Evolutionary conservation across 768 basidiomycete species (phyloP).

Genomic region (Suillus bovinus): DNA sequence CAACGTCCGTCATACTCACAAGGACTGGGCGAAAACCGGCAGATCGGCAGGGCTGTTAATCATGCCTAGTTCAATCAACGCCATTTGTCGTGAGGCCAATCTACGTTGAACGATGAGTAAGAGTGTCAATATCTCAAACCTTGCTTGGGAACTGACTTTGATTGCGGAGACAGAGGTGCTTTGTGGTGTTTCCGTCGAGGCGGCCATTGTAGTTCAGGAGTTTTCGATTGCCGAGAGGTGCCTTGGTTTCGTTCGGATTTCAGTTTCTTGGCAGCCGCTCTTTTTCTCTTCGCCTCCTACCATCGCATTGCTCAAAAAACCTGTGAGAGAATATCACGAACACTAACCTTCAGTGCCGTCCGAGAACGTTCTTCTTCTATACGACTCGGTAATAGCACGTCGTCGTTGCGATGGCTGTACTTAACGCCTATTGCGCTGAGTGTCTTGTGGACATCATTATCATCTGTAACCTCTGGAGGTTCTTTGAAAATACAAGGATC

Average conservation of each 20-base stretch:
- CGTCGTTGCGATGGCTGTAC: slow-evolving; percentile 77
- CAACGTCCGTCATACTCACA: slow-evolving; percentile 46
- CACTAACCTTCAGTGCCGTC: slow-evolving; percentile 49
- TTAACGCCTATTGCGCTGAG: slow-evolving; percentile 61
- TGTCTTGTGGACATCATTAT: slow-evolving; percentile 55
- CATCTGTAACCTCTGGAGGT: slow-evolving; percentile 39
- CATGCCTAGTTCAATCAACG: slow-evolving; percentile 62
- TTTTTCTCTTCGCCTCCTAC: slow-evolving; percentile 30
- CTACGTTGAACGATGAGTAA: slow-evolving; percentile 32
- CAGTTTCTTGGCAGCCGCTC: slow-evolving; percentile 24
- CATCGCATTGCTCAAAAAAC: slow-evolving; percentile 8
- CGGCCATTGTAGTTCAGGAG: slow-evolving; percentile 58
- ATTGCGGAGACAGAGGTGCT: slow-evolving; percentile 43
- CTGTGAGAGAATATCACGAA: background rate
- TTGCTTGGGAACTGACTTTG: slow-evolving; percentile 44
- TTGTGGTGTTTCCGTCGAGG: slow-evolving; percentile 61
- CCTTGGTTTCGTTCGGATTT: slow-evolving; percentile 12
- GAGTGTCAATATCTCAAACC: background rate
- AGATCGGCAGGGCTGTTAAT: slow-evolving; percentile 54
- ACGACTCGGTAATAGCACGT: slow-evolving; percentile 63
- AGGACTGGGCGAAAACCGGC: slow-evolving; percentile 58
- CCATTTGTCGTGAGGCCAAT: slow-evolving; percentile 53
- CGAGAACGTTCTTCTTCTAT: slow-evolving; percentile 67
- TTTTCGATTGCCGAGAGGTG: slow-evolving; percentile 19
- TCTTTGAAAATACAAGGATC: slow-evolving; percentile 28